Conservation (phyloP, 495 filamentous ascomycete species). For the Hapsidospora chrysogenum region DNA sequence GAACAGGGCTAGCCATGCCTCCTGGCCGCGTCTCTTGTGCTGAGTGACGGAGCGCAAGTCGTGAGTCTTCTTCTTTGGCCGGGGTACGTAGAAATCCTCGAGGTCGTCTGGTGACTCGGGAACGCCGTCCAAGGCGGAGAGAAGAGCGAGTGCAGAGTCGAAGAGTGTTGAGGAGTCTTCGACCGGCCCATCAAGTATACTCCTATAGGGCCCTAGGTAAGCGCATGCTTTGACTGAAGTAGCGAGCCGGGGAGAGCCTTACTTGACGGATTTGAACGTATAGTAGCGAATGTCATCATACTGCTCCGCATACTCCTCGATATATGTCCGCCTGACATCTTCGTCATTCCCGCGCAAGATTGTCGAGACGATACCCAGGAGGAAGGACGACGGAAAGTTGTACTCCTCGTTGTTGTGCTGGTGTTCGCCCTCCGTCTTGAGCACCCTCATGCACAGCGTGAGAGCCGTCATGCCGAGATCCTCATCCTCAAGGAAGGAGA, state of each 20-base stretch:
- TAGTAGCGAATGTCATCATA: slow-evolving; percentile 78
- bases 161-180: slow-evolving; percentile 27
- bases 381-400: slow-evolving; percentile 44
- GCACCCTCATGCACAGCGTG: slow-evolving; percentile 63
- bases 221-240: neutral
- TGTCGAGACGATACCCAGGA: slow-evolving; percentile 42
- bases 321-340: slow-evolving; percentile 48
- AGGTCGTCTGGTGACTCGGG: slow-evolving; percentile 46
- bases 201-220: slow-evolving; percentile 11
- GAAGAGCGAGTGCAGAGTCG: slow-evolving; percentile 40
- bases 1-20: slow-evolving; percentile 70
- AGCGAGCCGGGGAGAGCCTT: slow-evolving; percentile 15
- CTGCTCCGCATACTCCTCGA: slow-evolving; percentile 55
- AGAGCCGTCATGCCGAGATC: slow-evolving; percentile 42
- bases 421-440: slow-evolving; percentile 59
- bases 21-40: slow-evolving; percentile 61
- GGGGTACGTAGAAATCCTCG: slow-evolving; percentile 43
- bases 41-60: slow-evolving; percentile 34
- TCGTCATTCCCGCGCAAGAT: slow-evolving; percentile 42
- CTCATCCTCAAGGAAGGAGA: slow-evolving; percentile 35
- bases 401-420: slow-evolving; percentile 40
- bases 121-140: slow-evolving; percentile 46
- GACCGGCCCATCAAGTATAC: slow-evolving; percentile 17
- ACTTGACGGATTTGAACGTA: slow-evolving; percentile 56
- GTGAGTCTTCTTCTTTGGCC: slow-evolving; percentile 35